Percentiles rank a stretch among this genome's conserved stretches.
phyloP scores from a whole-genome alignment of 306 rosid species.

The Alnus rubra region DNA sequence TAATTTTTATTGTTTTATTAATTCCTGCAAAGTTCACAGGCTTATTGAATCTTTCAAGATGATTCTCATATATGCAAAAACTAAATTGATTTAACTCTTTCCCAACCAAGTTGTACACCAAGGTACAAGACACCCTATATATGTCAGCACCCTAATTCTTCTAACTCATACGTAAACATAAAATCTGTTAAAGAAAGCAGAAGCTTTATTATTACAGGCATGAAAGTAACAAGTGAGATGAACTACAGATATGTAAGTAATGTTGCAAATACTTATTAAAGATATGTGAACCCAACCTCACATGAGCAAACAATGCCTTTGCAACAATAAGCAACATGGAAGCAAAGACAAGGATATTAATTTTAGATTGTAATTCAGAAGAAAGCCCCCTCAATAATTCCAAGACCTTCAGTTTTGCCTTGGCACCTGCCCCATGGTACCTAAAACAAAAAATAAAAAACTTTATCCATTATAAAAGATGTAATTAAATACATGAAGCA shows the following conservation, averaged over 20 bases:
- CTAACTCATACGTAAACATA: not conserved
- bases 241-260: conserved; percentile 26
- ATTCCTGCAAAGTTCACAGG: not conserved
- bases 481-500: conserved; percentile 2
- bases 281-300: conserved; percentile 64
- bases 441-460: conserved; percentile 37
- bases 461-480: conserved; percentile 16
- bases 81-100: conserved; percentile 18
- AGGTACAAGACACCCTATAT: not conserved
- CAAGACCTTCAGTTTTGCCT: conserved; percentile 72
- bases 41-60: not conserved
- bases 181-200: not conserved
- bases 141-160: not conserved
- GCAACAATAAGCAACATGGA: conserved; percentile 85
- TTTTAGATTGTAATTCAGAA: conserved; percentile 67
- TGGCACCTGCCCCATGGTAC: conserved; percentile 78
- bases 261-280: conserved; percentile 29
- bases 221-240: conserved; percentile 10
- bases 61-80: not conserved
- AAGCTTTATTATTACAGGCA: conserved; percentile 18
- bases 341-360: conserved; percentile 81
- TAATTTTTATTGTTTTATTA: not conserved
- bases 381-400: conserved; percentile 82
- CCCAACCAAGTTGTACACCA: conserved; percentile 11
- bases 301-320: conserved; percentile 90